Base-by-base conservation (phyloP, 768 basidiomycete genomes). In the Mycena maculata region DNA sequence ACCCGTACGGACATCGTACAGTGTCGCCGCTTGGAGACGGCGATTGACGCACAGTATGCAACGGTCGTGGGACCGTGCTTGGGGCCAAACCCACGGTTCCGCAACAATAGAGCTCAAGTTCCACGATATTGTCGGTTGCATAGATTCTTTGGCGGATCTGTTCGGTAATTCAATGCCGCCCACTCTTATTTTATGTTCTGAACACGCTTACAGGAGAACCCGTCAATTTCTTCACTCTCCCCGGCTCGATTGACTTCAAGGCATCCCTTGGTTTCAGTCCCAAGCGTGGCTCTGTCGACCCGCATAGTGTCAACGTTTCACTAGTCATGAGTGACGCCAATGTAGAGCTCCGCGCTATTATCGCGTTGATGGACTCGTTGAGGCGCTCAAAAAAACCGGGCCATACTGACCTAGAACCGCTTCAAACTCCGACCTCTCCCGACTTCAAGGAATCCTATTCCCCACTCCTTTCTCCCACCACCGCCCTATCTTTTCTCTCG, bases 51-150 rank as follows among this genome's bases (percentile, higher is more conserved):
- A 83, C 52, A 88, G 91, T 65, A 80, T 92, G 54, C 83, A 82
- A 49, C 82, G 92, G 61, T 87, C 91, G 27, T 85, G 91, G 81
- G 89, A 91, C 67, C 83, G 87, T 57, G 91, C 91, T 27, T 85
- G 90, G 81, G 91, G 89, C 15, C 84, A 82, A 42, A 89, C 88
- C 52, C 85, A 84, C 57, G 92, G 89, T 22, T 83, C 83, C 15
- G 84, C 86, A 2, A 82, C 83, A 5, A 76, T 92, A 54, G 79
- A 83, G 53, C 74, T 92, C 44, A 83, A 79, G 42, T 73, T 88
- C 47, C 79, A 78, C 45, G 81, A 85, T 53, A 76, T 91, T 33
- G 76, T 80, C 42, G 87, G 86, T 13, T 81, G 80, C 20, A 79
- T 80, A 60, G 77, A 79, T 30, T 72, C 70, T 45, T 66, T 55